Evolutionary conservation across 2,329 filamentous ascomycete genomes (phyloP).

Genomic region (Aspergillus neoniger): DNA sequence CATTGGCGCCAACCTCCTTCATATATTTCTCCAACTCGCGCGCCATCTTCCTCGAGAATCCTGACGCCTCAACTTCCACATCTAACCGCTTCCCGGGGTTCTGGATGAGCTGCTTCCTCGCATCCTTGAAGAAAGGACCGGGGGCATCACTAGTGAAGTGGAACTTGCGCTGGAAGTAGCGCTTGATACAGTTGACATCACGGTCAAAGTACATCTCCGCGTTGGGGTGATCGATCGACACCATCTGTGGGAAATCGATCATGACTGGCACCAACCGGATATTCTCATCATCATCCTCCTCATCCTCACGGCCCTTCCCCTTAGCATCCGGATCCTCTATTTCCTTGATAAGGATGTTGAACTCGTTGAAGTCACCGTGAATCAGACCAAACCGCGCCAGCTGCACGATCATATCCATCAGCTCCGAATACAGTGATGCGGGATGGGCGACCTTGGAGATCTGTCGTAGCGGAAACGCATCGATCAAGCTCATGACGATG

Average conservation of each 20-base stretch:
- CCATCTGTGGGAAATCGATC: conserved; percentile 98
- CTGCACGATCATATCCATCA: conserved; percentile 82
- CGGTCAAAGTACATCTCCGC: conserved; percentile 97
- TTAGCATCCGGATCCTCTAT: conserved; percentile 44
- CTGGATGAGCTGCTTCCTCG: conserved; percentile 68
- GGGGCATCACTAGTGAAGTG: conserved; percentile 79
- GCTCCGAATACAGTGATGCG: conserved; percentile 81
- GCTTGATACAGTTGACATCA: conserved; percentile 92
- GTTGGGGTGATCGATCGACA: conserved; percentile 90
- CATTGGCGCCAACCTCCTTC: conserved; percentile 64
- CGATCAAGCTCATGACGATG: conserved; percentile 91
- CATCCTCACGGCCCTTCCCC: conserved; percentile 37
- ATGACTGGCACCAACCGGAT: conserved; percentile 73
- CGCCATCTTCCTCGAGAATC: conserved; percentile 95
- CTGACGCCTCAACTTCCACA: conserved; percentile 84
- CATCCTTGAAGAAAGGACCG: conserved; percentile 83
- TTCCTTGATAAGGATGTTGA: conserved; percentile 95
- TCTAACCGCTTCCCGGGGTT: conserved; percentile 73
- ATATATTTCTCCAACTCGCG: conserved; percentile 93
- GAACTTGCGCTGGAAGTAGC: conserved; percentile 87
- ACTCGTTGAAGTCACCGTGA: conserved; percentile 98
- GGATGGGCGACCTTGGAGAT: conserved; percentile 82
- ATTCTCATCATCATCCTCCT: conserved; percentile 34
- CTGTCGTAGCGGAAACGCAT: conserved; percentile 88
- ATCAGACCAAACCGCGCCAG: conserved; percentile 87